Conservation (phyloP, 139 green algal genomes). For the Chlorella vulgaris region DNA sequence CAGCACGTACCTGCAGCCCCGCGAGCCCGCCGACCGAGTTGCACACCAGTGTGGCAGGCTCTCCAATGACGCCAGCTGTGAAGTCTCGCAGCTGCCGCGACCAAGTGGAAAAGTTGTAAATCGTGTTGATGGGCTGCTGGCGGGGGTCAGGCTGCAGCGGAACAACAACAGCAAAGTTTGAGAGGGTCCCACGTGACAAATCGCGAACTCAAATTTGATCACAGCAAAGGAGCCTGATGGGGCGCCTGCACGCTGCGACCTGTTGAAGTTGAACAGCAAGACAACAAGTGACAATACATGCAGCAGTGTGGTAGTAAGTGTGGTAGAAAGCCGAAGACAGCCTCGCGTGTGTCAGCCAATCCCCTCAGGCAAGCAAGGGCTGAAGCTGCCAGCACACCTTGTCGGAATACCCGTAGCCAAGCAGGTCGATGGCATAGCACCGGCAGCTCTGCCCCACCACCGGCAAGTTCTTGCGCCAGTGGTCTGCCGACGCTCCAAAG, state of each 20-base stretch:
- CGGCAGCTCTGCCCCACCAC: slow-evolving; percentile 60
- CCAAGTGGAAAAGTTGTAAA: slow-evolving; percentile 84
- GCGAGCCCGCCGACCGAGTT: slow-evolving; percentile 89
- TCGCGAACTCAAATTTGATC: too few species aligned
- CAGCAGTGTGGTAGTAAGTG: not conserved
- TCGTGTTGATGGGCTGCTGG: slow-evolving; percentile 46
- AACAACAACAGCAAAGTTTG: too few species aligned
- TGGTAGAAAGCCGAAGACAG: too few species aligned
- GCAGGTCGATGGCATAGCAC: slow-evolving; percentile 89
- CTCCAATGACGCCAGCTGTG: slow-evolving; percentile 57
- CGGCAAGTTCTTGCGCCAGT: slow-evolving; percentile 90
- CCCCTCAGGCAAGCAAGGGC: not conserved
- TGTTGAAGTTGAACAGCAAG: too few species aligned
- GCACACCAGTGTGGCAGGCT: slow-evolving; percentile 73
- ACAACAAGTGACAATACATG: too few species aligned
- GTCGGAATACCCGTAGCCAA: slow-evolving; percentile 78
- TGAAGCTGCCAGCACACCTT: not conserved
- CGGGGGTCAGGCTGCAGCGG: slow-evolving; percentile 64
- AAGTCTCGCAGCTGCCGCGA: slow-evolving; percentile 85
- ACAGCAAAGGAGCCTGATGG: too few species aligned
- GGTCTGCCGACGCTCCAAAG: slow-evolving; percentile 94
- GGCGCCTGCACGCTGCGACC: too few species aligned
- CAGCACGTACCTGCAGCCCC: slow-evolving; percentile 56
- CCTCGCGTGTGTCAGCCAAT: too few species aligned
- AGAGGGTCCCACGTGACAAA: too few species aligned